Percentiles rank a stretch among this genome's conserved stretches.
phyloP scores from a whole-genome alignment of 2,329 filamentous ascomycete genomes.

The Metarhizium humberi region DNA sequence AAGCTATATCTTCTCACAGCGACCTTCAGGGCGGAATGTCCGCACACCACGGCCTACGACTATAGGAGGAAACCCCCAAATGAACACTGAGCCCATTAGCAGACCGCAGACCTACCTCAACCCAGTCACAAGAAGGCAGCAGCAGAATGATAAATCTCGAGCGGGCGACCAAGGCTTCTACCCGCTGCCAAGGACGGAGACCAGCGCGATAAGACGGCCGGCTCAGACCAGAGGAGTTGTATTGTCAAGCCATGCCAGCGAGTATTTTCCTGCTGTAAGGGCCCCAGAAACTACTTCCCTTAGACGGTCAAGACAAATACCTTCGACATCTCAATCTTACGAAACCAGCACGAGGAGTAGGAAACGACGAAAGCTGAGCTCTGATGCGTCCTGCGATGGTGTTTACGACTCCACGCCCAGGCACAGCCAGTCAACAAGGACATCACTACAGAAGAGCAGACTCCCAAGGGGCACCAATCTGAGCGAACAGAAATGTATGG shows the following conservation, averaged over 20 bases:
- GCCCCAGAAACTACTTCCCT: not conserved
- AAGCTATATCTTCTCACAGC: not conserved
- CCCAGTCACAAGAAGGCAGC: not conserved
- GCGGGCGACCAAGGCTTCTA: slow-evolving; percentile 27
- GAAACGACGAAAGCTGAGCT: not conserved
- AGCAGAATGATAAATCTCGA: not conserved
- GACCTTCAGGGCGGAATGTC: not conserved
- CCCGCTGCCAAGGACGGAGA: slow-evolving; percentile 11
- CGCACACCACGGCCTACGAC: not conserved
- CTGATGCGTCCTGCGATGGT: not conserved
- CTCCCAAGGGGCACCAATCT: not conserved
- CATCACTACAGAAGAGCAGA: not conserved
- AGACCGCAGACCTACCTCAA: not conserved
- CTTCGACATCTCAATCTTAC: not conserved
- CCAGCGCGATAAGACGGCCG: not conserved
- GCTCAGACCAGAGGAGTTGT: not conserved
- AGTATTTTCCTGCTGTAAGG: not conserved
- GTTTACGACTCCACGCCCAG: not conserved
- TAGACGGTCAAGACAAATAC: not conserved
- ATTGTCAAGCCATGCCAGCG: not conserved
- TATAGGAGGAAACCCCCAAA: not conserved
- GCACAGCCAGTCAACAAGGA: not conserved
- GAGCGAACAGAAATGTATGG: not conserved
- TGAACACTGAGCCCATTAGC: not conserved
- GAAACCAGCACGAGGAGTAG: not conserved